Evolutionary conservation across 2,329 filamentous ascomycete genomes (phyloP), one percentile per base, ranked within the genome.

Genomic region (Aspergillus caelatus): DNA sequence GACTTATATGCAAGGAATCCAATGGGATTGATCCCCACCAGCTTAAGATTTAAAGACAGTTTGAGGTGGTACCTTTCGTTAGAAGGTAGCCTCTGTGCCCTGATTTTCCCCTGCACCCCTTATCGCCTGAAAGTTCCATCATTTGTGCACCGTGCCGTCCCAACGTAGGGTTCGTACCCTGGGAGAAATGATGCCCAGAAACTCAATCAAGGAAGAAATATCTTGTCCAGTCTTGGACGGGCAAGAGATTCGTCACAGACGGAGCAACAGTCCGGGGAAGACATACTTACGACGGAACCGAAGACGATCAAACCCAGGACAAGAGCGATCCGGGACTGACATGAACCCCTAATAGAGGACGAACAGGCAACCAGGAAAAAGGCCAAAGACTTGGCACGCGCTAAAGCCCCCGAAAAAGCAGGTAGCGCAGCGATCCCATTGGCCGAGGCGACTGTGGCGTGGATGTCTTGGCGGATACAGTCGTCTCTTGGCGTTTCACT

Each of bases 401-500:
- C 52, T 16, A 54, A 54, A 28, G 4, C 19, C 26, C 48, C 48
- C 48, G 3, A 52, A 36, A 36, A 14, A 36, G 28, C 30, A 10
- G 19, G 5, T 2, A 39, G 34, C 34, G 30, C 19, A 2, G 14
- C 7, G 14, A 39, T 39, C 52, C 52, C 14, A 55, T 55, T 55
- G 52, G 52, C n/a, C n/a, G 11, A 39, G 2, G 14, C 9, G 34
- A 36, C 52, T 39, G 52, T 55, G 48, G 48, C 48, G 48, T 21
- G 48, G 48, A 32, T 19, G 21, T 39, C 52, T 55, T 55, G 52
- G 52, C 52, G 32, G n/a, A 39, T 39, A 52, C 30, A 8, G 16
- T 19, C 9, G 32, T 14, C 32, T 5, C 52, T 55, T 45, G 57
- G 48, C 57, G 57, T 48, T 58, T 50, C 57, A 36, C 45, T 41